Base-by-base conservation (phyloP, 495 filamentous ascomycete species). In the Lepidopterella palustris region DNA sequence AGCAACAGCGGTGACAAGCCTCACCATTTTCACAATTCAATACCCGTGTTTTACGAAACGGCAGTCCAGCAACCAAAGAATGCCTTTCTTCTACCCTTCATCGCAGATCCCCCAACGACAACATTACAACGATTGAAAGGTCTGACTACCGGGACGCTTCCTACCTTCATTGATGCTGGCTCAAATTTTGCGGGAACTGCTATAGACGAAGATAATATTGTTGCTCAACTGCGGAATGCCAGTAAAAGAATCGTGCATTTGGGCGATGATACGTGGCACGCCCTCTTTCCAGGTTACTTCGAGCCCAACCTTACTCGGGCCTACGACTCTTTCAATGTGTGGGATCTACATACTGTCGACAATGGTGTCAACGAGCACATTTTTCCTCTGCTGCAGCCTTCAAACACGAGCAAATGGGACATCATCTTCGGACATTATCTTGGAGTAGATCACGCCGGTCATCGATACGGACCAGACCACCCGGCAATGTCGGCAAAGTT, bases 281-380 rank as follows among this genome's bases (percentile, higher is more conserved):
- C 88, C 35, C 74, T 98, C 39, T 98, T 97, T 67, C 95, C 95
- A 0, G 89, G 82, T 6, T 89, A 95, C 71, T 97, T 98, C 66
- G 86, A 96, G 68, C 76, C 81, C 2, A 86, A 90, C 42, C 80
- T 97, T 53, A 93, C 90, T 58, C 79, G 78, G 59, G 82, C 93
- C 1, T 97, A 95, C 70, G 92, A 97, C 71, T 97, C 92, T 42
- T 92, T 98, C 73, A 97, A 97, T 68, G 93, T 97, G 4, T 97
- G 91, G 90, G 93, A 98, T 71, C 72, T 98, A 68, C 91, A 97
- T 67, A 97, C 95, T 0, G 87, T 98, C 15, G 93, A 98, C 67
- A 95, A 96, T 65, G 93, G 93, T 0, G 93, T 98, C n/a, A 88
- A 82, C 11, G 86, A 95, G 66, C 86, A 97, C 69, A 83, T 98